These are phyloP conservation scores for Croton laevigatus DNA, from an alignment of 441 rosid genomes.

Conservation along the genomic window DNA sequence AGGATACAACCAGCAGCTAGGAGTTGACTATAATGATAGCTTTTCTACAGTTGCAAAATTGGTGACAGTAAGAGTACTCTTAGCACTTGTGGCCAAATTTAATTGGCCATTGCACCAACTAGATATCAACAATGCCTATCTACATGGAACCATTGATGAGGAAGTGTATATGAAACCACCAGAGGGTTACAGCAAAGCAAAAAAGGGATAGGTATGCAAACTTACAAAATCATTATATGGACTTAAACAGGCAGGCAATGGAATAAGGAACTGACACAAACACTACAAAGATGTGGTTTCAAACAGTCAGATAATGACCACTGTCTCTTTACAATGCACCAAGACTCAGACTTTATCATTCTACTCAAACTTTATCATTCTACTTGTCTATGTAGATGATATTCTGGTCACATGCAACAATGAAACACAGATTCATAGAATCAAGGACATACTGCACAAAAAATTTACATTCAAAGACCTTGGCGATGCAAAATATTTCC, in stretches of 20 bases:
- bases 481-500: too few species aligned
- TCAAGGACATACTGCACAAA: neutral
- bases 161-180: neutral
- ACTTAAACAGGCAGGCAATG: neutral
- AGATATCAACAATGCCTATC: neutral
- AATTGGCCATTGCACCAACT: neutral
- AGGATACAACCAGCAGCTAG: slow-evolving; percentile 1
- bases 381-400: neutral
- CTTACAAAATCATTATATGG: neutral
- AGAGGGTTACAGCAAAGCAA: neutral
- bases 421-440: neutral
- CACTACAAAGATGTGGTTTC: neutral
- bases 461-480: too few species aligned
- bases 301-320: neutral
- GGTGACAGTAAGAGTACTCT: neutral
- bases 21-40: slow-evolving; percentile 7
- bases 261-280: neutral
- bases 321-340: neutral
- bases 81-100: neutral
- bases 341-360: too few species aligned
- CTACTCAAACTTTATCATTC: neutral
- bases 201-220: neutral
- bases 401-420: neutral
- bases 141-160: neutral
- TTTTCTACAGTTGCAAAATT: slow-evolving; percentile 3